phyloP scores from a whole-genome alignment of 352 stramenopile genomes.

The Halophytophthora polymorphica region DNA sequence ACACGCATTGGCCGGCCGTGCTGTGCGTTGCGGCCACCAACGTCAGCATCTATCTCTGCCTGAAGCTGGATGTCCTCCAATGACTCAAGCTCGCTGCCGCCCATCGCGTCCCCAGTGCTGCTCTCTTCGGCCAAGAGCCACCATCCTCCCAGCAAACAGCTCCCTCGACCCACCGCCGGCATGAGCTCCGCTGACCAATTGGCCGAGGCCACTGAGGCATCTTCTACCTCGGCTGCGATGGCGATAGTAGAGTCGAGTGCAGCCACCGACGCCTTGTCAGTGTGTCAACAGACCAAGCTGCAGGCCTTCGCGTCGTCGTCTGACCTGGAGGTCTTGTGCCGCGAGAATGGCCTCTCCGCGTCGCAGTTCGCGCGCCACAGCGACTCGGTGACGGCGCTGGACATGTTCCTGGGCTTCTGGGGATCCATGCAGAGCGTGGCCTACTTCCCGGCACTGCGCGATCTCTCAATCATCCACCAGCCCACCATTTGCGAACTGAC shows the following conservation, averaged over 20 bases:
- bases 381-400: slow-evolving; percentile 36
- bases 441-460: slow-evolving; percentile 56
- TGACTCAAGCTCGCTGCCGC: slow-evolving; percentile 16
- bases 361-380: slow-evolving; percentile 53
- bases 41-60: no score
- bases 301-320: slow-evolving; percentile 38
- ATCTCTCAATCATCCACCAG: slow-evolving; percentile 78
- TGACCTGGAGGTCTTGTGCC: slow-evolving; percentile 63
- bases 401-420: slow-evolving; percentile 84
- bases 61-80: neutral
- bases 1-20: no score
- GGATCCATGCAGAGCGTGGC: slow-evolving; percentile 58
- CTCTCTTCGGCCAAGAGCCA: slow-evolving; percentile 7
- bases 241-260: neutral
- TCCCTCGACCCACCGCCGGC: neutral
- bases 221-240: slow-evolving; percentile 2
- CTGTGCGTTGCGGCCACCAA: no score
- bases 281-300: slow-evolving; percentile 28
- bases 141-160: slow-evolving; percentile 9
- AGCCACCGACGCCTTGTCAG: slow-evolving; percentile 15
- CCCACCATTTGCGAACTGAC: slow-evolving; percentile 57
- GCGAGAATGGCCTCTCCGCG: slow-evolving; percentile 54
- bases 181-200: slow-evolving; percentile 6
- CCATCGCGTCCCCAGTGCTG: slow-evolving; percentile 10
- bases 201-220: slow-evolving; percentile 3